Conservation (phyloP, 2,329 filamentous ascomycete genomes). For the Colletotrichum spaethianum region DNA sequence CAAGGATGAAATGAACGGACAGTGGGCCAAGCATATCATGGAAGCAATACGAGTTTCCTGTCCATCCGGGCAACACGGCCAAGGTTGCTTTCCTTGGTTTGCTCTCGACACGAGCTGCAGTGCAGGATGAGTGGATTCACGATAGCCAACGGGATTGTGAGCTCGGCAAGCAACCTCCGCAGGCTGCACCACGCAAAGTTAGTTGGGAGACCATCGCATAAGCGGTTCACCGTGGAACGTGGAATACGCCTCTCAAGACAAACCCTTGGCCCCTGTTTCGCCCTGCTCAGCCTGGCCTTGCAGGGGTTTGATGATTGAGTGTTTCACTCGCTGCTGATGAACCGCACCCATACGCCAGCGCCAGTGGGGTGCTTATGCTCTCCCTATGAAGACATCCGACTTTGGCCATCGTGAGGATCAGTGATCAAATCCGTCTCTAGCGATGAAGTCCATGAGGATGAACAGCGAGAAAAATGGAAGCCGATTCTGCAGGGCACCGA, state of each 20-base stretch:
- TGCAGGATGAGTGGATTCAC: conserved; percentile 8
- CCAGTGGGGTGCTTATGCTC: background rate
- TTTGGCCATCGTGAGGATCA: background rate
- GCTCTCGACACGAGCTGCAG: conserved; percentile 24
- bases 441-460: background rate
- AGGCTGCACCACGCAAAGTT: conserved; percentile 10
- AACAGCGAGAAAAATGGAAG: background rate
- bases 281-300: background rate
- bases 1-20: background rate
- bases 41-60: conserved; percentile 9
- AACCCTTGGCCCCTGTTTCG: background rate
- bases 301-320: background rate
- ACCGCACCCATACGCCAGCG: background rate
- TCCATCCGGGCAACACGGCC: background rate
- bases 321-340: background rate
- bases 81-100: background rate
- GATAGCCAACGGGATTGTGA: conserved; percentile 1
- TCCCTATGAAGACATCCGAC: background rate
- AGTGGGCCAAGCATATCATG: background rate
- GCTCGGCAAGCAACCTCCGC: conserved; percentile 7
- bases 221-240: background rate
- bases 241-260: background rate
- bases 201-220: background rate
- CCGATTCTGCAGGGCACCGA: background rate
- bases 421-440: background rate